Conservation (phyloP, 2,329 filamentous ascomycete species). For the Phialocephala sp. region DNA sequence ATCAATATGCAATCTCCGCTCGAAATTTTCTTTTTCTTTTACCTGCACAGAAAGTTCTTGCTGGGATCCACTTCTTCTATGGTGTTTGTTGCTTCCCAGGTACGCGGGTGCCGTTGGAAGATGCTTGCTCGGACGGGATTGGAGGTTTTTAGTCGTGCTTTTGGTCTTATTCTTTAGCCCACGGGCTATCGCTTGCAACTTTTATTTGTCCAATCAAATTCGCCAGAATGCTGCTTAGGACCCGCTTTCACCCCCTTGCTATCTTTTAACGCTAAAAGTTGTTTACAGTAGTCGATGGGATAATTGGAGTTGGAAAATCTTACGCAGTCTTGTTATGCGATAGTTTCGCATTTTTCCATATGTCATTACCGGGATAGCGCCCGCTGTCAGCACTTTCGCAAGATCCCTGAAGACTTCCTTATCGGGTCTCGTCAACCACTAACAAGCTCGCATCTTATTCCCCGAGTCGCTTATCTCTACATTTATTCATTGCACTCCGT, state of each 20-base stretch:
- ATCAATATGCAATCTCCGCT: neutral
- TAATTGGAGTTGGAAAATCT: neutral
- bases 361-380: slow-evolving; percentile 13
- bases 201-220: too few species aligned
- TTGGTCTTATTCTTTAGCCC: neutral
- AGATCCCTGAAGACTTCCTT: slow-evolving; percentile 17
- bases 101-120: neutral
- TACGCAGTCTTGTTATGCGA: slow-evolving; percentile 9
- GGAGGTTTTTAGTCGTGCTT: neutral
- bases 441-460: slow-evolving; percentile 17
- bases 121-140: neutral
- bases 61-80: neutral
- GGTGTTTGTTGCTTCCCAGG: neutral
- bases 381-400: slow-evolving; percentile 16
- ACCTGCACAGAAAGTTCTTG: neutral
- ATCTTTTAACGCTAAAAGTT: too few species aligned
- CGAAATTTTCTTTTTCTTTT: neutral
- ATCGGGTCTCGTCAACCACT: slow-evolving; percentile 17
- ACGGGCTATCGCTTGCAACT: too few species aligned
- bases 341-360: slow-evolving; percentile 10
- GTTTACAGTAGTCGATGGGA: too few species aligned
- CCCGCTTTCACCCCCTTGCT: too few species aligned
- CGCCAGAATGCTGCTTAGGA: too few species aligned
- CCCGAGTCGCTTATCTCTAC: slow-evolving; percentile 21
- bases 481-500: slow-evolving; percentile 4